Conservation (phyloP, 176 grass and related monocot species). For the Zea luxurians region DNA sequence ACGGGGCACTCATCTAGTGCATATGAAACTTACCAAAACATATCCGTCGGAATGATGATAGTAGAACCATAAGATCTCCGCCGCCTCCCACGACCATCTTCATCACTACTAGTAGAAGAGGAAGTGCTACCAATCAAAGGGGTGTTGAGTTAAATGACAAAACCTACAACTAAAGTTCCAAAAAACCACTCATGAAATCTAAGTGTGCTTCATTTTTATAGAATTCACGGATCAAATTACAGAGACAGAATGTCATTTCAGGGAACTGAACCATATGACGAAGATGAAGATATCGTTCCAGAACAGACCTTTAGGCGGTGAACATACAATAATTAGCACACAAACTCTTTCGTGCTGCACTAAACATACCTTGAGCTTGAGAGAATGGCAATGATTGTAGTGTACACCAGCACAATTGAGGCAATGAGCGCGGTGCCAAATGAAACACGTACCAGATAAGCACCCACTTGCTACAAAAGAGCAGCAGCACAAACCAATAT, state of each 20-base stretch:
- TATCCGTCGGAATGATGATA: slow-evolving; percentile 69
- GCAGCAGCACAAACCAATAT: slow-evolving; percentile 36
- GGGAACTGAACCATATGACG: slow-evolving; percentile 13
- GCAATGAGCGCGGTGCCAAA: slow-evolving; percentile 93
- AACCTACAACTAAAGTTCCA: slow-evolving; percentile 6
- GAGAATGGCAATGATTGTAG: slow-evolving; percentile 85
- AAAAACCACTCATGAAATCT: not conserved
- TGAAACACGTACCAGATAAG: slow-evolving; percentile 84
- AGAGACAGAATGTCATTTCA: not conserved
- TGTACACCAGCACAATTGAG: slow-evolving; percentile 93
- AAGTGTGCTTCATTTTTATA: not conserved
- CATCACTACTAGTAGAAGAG: slow-evolving; percentile 69
- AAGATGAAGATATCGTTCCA: slow-evolving; percentile 7
- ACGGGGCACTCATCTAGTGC: too few species aligned
- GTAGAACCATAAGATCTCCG: slow-evolving; percentile 72
- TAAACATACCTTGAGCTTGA: slow-evolving; percentile 65
- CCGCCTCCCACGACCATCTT: slow-evolving; percentile 68
- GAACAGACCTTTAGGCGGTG: not conserved
- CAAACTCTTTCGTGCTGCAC: not conserved
- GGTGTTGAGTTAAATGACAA: slow-evolving; percentile 27
- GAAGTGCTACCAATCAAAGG: slow-evolving; percentile 41
- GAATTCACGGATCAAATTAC: not conserved
- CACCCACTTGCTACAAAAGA: slow-evolving; percentile 60
- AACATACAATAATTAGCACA: slow-evolving; percentile 8
- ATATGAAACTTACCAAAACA: slow-evolving; percentile 85